Evolutionary conservation across 495 filamentous ascomycete species (phyloP), one percentile per base, ranked within the genome.

Genomic region (Penicillium goetzii): DNA sequence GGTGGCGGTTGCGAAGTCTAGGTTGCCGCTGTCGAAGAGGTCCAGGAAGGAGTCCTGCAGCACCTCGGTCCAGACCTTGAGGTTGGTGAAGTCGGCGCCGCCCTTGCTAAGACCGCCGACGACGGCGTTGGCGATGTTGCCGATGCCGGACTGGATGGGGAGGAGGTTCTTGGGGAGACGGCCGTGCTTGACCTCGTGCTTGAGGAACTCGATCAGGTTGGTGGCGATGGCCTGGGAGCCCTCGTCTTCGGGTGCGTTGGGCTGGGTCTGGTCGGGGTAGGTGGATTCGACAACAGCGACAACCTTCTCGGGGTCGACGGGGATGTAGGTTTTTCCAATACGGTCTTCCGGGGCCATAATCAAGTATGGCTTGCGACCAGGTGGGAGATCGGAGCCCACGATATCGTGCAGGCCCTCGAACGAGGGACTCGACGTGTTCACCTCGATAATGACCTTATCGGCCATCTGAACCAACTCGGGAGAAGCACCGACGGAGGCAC

Each of bases 101-200:
- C 83, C 84, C 68, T 90, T 86, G 68, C 88, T 85, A 40, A 96
- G 86, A 6, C 92, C 92, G 56, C 92, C 92, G 63, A 97, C 85
- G 59, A 97, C 92, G 28, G 92, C 92, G 71, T 97, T 97, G 77
- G 92, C 92, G 69, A 97, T 96, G 80, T 97, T 97, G 56, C 92
- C 92, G 62, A 97, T 97, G 36, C 92, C 92, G 21, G 89, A 92
- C 70, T 97, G 92, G 60, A 97, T 84, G 6, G 92, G 92, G 11
- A 96, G 84, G 8, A 96, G 85, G 73, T 86, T 92, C 65, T 83
- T 71, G 1, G 92, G 92, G 47, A 97, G 83, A 43, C 92, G 87
- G 53, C 89, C 92, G 62, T 88, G 86, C 8, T 77, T 74, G 58
- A 96, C 92, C 73, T 96, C 90, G 76, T 93, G 89, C 72, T 88